These are phyloP conservation scores for Heliamphora pulchella DNA, from an alignment of 179 eudicot species.

Conservation along the genomic window DNA sequence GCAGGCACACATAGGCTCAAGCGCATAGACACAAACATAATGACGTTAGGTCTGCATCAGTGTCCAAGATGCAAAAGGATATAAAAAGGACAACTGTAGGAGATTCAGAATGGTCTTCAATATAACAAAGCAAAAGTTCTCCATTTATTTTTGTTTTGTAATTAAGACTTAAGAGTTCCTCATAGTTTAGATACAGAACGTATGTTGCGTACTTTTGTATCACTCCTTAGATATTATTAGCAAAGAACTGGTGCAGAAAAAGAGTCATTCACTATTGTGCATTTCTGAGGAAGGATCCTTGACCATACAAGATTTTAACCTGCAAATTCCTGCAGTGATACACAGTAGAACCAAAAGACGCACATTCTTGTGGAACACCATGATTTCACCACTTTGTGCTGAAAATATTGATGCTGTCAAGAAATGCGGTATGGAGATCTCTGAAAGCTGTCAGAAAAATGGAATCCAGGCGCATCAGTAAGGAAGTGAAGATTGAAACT, in stretches of 20 bases:
- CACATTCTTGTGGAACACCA: constrained; percentile 65
- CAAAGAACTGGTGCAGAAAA: constrained; percentile 8
- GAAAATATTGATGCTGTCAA: constrained; percentile 97
- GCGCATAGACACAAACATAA: not conserved
- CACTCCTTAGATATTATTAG: not conserved
- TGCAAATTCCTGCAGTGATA: constrained; percentile 86
- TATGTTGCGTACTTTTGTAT: not conserved
- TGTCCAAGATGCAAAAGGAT: not conserved
- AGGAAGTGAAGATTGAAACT: not conserved
- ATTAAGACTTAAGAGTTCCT: not conserved
- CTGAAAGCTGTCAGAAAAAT: constrained; percentile 59
- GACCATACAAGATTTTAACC: constrained; percentile 90
- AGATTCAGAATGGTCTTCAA: not conserved
- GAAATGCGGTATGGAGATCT: constrained; percentile 93
- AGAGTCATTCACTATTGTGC: constrained; percentile 14
- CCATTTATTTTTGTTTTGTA: not conserved
- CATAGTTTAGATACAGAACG: not conserved
- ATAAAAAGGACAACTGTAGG: not conserved
- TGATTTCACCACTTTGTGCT: constrained; percentile 65
- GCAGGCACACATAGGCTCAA: not conserved
- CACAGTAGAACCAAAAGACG: constrained; percentile 56
- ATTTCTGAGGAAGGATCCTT: constrained; percentile 41
- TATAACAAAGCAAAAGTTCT: not conserved
- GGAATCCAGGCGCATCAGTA: constrained; percentile 14
- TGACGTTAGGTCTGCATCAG: not conserved